Evolutionary conservation across 352 stramenopile species (phyloP), one percentile per base, ranked within the genome.

Genomic region (Phytophthora hybrid): DNA sequence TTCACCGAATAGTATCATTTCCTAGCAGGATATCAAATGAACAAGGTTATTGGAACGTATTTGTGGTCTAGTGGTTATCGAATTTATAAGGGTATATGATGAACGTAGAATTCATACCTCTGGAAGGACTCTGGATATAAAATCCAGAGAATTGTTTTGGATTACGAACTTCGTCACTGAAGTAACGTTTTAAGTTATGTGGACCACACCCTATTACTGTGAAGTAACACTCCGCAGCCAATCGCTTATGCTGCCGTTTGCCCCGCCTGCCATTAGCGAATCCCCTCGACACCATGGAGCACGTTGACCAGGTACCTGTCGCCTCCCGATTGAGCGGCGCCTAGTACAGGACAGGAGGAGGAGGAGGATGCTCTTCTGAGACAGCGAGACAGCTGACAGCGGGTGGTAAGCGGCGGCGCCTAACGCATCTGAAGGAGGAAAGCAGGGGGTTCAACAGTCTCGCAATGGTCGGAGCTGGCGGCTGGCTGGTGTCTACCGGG

Each of bases 231-330:
- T 66, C 49, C 61, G 31, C 44, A 74, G 23, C 73, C 73, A 76
- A 57, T 76, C 58, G 21, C 46, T 46, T 21, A 3, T 6, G n/a
- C 13, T 34, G 56, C 56, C 31, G 1, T 55, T 31, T 6, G 6
- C 18, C 6, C 0, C 19, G 14, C 63, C 63, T 57, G 44, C 26
- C 70, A 78, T 73, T 79, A 57, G 39, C 55, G 70, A 83, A 83
- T 78, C 69, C 77, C 76, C 75, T 82, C 72, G 77, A 79, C 56
- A 91, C 78, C 72, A 93, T 93, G 86, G 86, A 93, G 84, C 86
- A 93, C 84, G 79, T 93, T 88, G 86, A 93, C 66, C 86, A 93
- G 85, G 86, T 93, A 93, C 60, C 41, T 59, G 52, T n/a, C 23
- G 55, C 63, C 52, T 54, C 47, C 47, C 29, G 19, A 54, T 13